phyloP scores from a whole-genome alignment of 768 basidiomycete species.

The Symmetrospora coprosmae region DNA sequence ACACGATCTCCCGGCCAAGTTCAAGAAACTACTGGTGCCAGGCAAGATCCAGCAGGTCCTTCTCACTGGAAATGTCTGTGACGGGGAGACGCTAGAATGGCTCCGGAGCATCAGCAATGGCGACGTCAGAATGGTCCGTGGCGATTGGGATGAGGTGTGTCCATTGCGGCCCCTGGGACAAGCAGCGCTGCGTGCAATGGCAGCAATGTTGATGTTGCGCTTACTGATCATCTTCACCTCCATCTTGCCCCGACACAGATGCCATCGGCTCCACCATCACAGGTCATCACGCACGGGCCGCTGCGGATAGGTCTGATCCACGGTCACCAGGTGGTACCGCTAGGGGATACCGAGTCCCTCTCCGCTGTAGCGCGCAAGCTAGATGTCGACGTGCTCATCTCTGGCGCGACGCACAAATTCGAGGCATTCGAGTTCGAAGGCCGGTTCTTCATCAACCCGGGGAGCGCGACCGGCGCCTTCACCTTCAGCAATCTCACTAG shows the following conservation, averaged over 20 bases:
- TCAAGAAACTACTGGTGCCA: conserved; percentile 83
- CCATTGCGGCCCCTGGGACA: background rate
- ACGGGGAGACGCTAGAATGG: conserved; percentile 94
- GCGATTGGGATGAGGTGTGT: conserved; percentile 87
- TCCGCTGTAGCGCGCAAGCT: conserved; percentile 78
- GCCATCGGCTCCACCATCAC: conserved; percentile 60
- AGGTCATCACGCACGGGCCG: conserved; percentile 64
- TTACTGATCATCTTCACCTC: background rate
- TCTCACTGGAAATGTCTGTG: conserved; percentile 93
- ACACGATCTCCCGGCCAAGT: conserved; percentile 86
- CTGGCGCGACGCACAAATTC: conserved; percentile 92
- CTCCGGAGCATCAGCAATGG: conserved; percentile 70
- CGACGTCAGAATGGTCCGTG: conserved; percentile 78
- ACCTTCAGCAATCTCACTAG: conserved; percentile 18
- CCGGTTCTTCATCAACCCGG: conserved; percentile 90
- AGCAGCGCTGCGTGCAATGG: background rate
- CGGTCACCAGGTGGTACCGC: conserved; percentile 83
- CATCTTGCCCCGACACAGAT: conserved; percentile 40
- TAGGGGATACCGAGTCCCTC: conserved; percentile 81
- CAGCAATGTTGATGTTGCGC: background rate
- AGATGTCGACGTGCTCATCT: conserved; percentile 91
- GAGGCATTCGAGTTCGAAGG: conserved; percentile 83
- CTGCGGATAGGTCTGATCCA: conserved; percentile 85
- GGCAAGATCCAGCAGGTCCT: conserved; percentile 97
- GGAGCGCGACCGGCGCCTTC: conserved; percentile 80